Conservation (phyloP, 73 alveolate species). For the Symbiodinium natans region DNA sequence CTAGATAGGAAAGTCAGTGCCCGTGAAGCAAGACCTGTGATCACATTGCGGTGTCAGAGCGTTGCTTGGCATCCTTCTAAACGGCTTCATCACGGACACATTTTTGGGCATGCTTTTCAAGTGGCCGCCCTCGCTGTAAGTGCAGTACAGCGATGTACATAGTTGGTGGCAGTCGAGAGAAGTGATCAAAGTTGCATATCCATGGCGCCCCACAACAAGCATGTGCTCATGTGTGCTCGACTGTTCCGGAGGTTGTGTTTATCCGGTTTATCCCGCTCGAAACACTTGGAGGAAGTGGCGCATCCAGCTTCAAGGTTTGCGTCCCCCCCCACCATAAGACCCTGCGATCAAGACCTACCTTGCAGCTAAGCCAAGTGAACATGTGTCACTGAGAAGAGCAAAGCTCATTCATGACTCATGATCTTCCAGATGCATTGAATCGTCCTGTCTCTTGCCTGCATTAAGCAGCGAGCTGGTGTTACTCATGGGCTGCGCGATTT, state of each 20-base stretch:
- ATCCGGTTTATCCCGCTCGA: too few relatives aligned
- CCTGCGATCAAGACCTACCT: not conserved
- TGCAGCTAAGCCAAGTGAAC: not conserved
- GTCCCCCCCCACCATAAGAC: not conserved
- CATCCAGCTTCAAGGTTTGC: not conserved
- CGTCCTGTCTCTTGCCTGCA: slow-evolving; percentile 1
- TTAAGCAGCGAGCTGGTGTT: slow-evolving; percentile 17
- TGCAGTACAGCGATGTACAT: slow-evolving; percentile 17
- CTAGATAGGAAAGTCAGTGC: slow-evolving; percentile 1
- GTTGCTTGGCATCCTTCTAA: too few relatives aligned
- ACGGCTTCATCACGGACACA: slow-evolving; percentile 7
- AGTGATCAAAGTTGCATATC: not conserved
- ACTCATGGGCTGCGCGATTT: not conserved
- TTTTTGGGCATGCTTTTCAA: slow-evolving; percentile 14
- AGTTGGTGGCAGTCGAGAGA: not conserved
- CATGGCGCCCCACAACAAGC: too few relatives aligned
- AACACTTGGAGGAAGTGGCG: not conserved
- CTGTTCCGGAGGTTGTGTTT: not conserved
- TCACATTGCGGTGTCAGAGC: too few relatives aligned
- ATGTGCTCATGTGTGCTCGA: too few relatives aligned
- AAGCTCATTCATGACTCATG: slow-evolving; percentile 20
- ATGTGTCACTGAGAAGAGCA: slow-evolving; percentile 21
- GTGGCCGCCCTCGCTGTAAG: slow-evolving; percentile 13
- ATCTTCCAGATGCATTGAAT: slow-evolving; percentile 18
- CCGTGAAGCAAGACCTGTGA: not conserved